Base-by-base conservation (phyloP, 169 alveolate genomes). In the Toxoplasma gondii region DNA sequence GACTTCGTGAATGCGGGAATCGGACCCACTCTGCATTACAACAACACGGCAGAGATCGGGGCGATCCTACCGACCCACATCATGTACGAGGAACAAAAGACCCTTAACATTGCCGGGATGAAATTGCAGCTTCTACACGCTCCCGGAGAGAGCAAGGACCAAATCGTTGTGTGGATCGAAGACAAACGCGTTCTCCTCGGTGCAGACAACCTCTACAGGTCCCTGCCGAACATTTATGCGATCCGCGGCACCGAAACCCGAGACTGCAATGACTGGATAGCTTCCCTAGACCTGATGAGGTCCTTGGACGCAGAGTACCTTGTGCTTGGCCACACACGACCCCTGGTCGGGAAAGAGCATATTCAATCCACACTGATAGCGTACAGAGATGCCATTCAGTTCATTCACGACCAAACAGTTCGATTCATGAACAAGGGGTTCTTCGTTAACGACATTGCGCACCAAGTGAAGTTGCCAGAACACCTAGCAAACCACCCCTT, bases 221-320 rank as follows among this genome's bases (percentile, higher is more conserved):
- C 95, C 31, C 38, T 91, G 31, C 96, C 96, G 29, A 94, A 94
- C 81, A 27, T 94, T n/a, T 91, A 94, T 69, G 96, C 96, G 36
- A 83, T 94, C 45, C 93, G 96, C 16, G 96, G 96, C 17, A 67
- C 91, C 17, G 84, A 53, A 29, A 91, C 58, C 29, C 27, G 96
- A 9, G 91, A 91, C 86, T 31, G 87, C 88, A 58, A 69, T 17
- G 86, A 49, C 58, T 94, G 96, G 96, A 70, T 84, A 9, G 78
- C 83, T 29, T 87, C 94, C 27, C 31, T 94, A 0, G 93, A 81
- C 31, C 31, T 45, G 45, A 91, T 94, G 96, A 10, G 91, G 17
- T n/a, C 81, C 5, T 38, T 78, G 34, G 43, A 41, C 41, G 81
- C 96, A 10, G 87, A 88, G 53, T 27, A 36, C 41, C 92, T 94